These are phyloP conservation scores for Fraxinus americana DNA, from an alignment of 257 asterid genomes.

Conservation along the genomic window DNA sequence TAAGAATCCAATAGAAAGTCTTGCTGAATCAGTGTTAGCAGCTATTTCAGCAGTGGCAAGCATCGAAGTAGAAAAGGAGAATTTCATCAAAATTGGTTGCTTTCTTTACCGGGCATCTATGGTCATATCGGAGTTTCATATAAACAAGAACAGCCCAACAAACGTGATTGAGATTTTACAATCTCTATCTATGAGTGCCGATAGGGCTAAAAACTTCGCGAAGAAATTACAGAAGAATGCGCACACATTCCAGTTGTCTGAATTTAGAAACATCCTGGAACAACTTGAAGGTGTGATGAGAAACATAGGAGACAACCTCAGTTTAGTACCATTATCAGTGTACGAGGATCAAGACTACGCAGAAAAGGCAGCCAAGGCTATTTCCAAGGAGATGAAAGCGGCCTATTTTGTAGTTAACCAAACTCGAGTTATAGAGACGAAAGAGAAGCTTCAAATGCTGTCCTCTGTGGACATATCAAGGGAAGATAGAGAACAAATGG, in stretches of 20 bases:
- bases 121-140: conserved; percentile 56
- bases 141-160: conserved; percentile 43
- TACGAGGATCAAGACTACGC: conserved; percentile 50
- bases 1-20: conserved; percentile 29
- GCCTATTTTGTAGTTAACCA: conserved; percentile 33
- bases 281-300: conserved; percentile 53
- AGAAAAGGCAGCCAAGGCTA: conserved; percentile 54
- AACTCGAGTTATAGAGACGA: conserved; percentile 22
- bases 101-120: conserved; percentile 63
- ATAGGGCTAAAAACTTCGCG: conserved; percentile 44
- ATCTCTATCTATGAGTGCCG: conserved; percentile 43
- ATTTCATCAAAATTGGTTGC: conserved; percentile 58
- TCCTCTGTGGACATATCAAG: conserved; percentile 18
- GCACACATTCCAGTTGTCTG: conserved; percentile 26
- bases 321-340: conserved; percentile 43
- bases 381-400: conserved; percentile 61
- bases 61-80: conserved; percentile 50
- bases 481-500: conserved; percentile 33
- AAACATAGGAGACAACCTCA: conserved; percentile 59
- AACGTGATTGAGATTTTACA: conserved; percentile 47
- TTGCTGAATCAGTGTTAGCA: conserved; percentile 45
- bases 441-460: conserved; percentile 21
- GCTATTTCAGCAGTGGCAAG: conserved; percentile 47
- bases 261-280: conserved; percentile 33
- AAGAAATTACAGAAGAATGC: conserved; percentile 35